phyloP scores from a whole-genome alignment of 768 basidiomycete species.

The Collybia nuda region DNA sequence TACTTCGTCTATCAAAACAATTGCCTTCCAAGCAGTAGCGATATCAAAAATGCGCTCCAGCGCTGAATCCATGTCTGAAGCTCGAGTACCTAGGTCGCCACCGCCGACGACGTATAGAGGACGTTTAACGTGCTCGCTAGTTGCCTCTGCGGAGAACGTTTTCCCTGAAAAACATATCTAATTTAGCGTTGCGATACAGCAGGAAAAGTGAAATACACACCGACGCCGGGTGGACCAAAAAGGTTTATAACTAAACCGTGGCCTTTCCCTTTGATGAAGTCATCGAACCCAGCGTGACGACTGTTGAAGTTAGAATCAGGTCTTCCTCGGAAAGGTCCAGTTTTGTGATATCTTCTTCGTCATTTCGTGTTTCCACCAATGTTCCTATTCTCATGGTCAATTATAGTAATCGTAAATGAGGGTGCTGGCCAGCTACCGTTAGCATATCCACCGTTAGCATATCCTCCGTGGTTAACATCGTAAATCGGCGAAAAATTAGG shows the following conservation, averaged over 20 bases:
- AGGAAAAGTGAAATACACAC: conserved; percentile 22
- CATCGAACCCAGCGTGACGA: conserved; percentile 54
- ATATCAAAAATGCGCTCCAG: conserved; percentile 50
- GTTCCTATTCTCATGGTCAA: conserved; percentile 11
- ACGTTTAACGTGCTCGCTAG: conserved; percentile 52
- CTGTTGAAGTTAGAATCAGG: conserved; percentile 52
- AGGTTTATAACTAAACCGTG: conserved; percentile 51
- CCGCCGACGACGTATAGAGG: conserved; percentile 55
- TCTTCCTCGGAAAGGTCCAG: conserved; percentile 50
- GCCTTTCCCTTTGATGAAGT: conserved; percentile 66
- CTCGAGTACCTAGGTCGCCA: conserved; percentile 52
- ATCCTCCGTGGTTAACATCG: no score
- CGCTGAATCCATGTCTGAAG: conserved; percentile 40
- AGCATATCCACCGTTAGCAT: conserved; percentile 4
- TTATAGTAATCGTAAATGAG: no score
- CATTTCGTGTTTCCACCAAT: conserved; percentile 14
- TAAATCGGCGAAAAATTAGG: no score
- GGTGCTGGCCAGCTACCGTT: conserved; percentile 4
- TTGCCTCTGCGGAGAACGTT: conserved; percentile 61
- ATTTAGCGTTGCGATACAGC: no score
- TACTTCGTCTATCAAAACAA: conserved; percentile 56
- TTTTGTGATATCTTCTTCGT: conserved; percentile 6
- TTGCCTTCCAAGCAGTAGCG: conserved; percentile 59
- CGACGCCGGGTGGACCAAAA: conserved; percentile 60
- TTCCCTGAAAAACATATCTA: conserved; percentile 44